Evolutionary conservation across 305 asterid species (phyloP).

Genomic region (Rubia peregrina): DNA sequence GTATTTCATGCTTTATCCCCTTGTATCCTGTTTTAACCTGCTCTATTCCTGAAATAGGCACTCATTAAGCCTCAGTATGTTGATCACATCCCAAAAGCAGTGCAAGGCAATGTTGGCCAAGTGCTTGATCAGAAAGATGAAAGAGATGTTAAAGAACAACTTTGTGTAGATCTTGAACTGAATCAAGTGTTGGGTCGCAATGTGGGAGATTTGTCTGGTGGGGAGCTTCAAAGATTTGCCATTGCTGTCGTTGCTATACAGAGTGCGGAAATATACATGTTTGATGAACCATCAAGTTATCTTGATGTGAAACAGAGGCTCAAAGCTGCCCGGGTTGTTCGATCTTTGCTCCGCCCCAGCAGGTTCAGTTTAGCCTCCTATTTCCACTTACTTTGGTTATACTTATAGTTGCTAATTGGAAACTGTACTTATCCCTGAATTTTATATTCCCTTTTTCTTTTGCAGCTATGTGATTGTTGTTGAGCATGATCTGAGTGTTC

Average conservation of each 20-base stretch:
- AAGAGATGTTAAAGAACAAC: constrained; percentile 61
- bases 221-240: constrained; percentile 98
- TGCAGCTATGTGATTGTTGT: constrained; percentile 87
- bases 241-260: constrained; percentile 88
- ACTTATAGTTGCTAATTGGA: neutral
- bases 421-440: constrained; percentile 4
- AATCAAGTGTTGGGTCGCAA: constrained; percentile 89
- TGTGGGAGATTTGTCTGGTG: constrained; percentile 97
- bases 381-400: neutral
- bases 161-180: constrained; percentile 78
- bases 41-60: constrained; percentile 40
- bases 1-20: constrained; percentile 3
- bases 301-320: constrained; percentile 98
- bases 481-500: constrained; percentile 97
- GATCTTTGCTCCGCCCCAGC: constrained; percentile 87
- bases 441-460: constrained; percentile 5
- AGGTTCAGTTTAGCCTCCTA: constrained; percentile 35
- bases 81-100: constrained; percentile 92
- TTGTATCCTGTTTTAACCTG: neutral
- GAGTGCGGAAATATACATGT: constrained; percentile 95
- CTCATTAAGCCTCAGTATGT: constrained; percentile 94
- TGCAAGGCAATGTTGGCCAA: constrained; percentile 96
- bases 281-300: constrained; percentile 98
- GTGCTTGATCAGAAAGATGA: constrained; percentile 92
- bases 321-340: constrained; percentile 88